Conservation (phyloP, 176 grass and related monocot species). For the Oryza glaberrima region DNA sequence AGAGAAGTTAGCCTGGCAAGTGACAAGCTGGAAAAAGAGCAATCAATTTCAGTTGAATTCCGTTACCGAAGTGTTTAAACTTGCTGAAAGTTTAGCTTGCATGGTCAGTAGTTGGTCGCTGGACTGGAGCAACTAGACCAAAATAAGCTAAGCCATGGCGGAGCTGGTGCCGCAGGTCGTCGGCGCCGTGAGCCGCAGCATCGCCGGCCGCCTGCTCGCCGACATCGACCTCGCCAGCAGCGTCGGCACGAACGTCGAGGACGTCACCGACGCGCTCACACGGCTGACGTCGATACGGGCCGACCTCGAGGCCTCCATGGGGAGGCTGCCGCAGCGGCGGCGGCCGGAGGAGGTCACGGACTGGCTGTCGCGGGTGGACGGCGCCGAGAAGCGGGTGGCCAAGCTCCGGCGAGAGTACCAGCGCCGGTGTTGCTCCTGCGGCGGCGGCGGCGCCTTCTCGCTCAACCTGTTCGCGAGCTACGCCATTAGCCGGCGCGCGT, state of each 20-base stretch:
- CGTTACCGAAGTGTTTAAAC: background rate
- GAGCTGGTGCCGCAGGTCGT: background rate
- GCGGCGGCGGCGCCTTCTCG: background rate
- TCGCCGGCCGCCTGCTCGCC: background rate
- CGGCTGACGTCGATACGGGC: background rate
- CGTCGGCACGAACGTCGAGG: background rate
- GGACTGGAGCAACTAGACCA: background rate
- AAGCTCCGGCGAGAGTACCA: background rate
- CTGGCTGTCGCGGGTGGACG: background rate
- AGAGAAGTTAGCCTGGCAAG: background rate
- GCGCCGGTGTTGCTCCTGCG: background rate
- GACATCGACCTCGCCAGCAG: background rate
- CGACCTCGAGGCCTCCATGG: background rate
- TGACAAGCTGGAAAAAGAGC: background rate
- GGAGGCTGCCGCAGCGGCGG: background rate
- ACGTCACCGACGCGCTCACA: background rate
- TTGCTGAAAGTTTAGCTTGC: background rate
- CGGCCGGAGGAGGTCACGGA: background rate
- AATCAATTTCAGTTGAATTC: background rate
- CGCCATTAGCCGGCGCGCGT: background rate
- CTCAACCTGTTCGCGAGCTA: background rate
- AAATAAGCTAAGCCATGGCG: background rate
- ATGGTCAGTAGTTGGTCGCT: background rate
- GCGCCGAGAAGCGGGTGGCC: background rate
- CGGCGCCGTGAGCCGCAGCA: background rate